Conservation (phyloP, 1,284 basidiomycete genomes). For the Amylostereum areolatum region DNA sequence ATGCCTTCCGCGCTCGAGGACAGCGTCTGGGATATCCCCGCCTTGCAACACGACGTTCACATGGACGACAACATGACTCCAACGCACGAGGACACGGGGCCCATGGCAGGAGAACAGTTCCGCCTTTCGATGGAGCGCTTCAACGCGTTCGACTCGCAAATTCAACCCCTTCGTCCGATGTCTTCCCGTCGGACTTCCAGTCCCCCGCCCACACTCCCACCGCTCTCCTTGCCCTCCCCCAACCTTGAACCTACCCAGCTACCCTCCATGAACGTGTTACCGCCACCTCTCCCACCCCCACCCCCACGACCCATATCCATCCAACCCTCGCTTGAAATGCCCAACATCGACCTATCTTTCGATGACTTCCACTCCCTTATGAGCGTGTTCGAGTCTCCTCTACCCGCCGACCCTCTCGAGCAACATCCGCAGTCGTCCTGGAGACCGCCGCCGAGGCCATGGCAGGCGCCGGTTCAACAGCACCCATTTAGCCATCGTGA, state of each 20-base stretch:
- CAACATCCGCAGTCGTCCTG: no score
- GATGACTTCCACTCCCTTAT: neutral
- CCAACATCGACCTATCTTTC: neutral
- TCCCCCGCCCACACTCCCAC: constrained; percentile 11
- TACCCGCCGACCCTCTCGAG: neutral
- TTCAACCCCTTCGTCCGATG: constrained; percentile 32
- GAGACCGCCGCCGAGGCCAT: no score
- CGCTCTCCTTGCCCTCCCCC: constrained; percentile 11
- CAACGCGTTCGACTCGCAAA: constrained; percentile 45
- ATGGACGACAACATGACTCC: constrained; percentile 1
- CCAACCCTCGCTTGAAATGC: neutral
- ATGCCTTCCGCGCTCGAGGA: neutral
- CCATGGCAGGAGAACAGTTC: constrained; percentile 28
- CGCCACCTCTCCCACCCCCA: neutral
- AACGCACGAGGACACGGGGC: constrained; percentile 10
- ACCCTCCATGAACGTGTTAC: no score
- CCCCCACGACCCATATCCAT: no score
- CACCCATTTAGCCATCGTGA: no score
- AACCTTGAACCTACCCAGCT: constrained; percentile 2
- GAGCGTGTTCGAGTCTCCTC: neutral
- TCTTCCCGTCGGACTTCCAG: constrained; percentile 20
- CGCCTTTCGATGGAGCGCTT: constrained; percentile 45
- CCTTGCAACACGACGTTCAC: constrained; percentile 4
- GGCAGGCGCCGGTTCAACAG: no score
- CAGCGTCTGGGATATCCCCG: neutral